Evolutionary conservation across 345 rosid genomes (phyloP).

Genomic region (Gossypium ekmanianum): DNA sequence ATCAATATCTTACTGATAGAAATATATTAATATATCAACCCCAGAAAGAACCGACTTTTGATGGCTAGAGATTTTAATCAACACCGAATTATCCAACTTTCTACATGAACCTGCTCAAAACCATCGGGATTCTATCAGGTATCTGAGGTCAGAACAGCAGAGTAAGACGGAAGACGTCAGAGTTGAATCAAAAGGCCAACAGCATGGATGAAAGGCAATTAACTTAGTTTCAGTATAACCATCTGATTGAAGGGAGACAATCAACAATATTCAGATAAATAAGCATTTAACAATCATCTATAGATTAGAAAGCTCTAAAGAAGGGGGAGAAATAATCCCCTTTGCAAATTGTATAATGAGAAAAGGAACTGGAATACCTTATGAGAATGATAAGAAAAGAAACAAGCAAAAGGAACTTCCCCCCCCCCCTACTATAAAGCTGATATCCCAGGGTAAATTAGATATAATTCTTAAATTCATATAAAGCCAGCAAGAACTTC

Average conservation of each 20-base stretch:
- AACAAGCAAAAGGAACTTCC: not conserved
- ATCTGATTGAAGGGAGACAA: not conserved
- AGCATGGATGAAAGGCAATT: not conserved
- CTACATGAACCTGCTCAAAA: conserved; percentile 23
- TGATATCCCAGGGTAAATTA: not conserved
- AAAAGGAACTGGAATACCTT: not conserved
- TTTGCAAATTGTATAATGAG: not conserved
- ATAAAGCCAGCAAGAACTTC: not conserved
- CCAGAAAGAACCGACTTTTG: not conserved
- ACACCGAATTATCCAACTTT: conserved; percentile 18
- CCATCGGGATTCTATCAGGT: conserved; percentile 13
- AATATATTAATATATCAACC: not conserved
- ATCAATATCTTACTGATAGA: conserved; percentile 10
- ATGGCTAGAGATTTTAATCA: conserved; percentile 22
- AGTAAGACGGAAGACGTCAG: not conserved
- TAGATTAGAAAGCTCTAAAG: not conserved
- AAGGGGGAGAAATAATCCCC: not conserved
- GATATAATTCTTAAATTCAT: not conserved
- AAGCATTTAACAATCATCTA: not conserved
- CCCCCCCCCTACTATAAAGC: not conserved
- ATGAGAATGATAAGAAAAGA: not conserved
- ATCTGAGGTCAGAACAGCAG: conserved; percentile 1
- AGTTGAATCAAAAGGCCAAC: not conserved
- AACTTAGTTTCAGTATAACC: not conserved
- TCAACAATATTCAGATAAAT: not conserved